Conservation (phyloP, 441 rosid species). For the Eruca vesicaria region DNA sequence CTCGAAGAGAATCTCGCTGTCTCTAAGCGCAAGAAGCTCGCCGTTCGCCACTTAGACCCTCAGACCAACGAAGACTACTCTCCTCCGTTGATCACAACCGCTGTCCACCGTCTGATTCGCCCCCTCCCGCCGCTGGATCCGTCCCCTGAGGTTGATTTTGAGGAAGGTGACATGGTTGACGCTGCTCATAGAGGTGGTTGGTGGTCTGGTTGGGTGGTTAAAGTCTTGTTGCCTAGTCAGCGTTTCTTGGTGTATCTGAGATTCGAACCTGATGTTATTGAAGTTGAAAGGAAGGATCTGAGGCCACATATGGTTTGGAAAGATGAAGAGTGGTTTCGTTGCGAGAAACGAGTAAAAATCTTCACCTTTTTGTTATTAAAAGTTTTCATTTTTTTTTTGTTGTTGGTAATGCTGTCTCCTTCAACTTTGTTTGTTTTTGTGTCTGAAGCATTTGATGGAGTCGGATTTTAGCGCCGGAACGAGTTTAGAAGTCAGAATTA, state of each 20-base stretch:
- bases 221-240: slow-evolving; percentile 22
- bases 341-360: slow-evolving; percentile 34
- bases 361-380: neutral
- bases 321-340: slow-evolving; percentile 46
- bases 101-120: slow-evolving; percentile 37
- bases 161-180: slow-evolving; percentile 43
- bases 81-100: slow-evolving; percentile 25
- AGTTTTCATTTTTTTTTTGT: neutral
- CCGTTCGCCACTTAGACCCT: slow-evolving; percentile 37
- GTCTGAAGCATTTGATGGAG: slow-evolving; percentile 25
- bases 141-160: slow-evolving; percentile 24
- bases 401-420: neutral
- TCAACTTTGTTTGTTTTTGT: neutral
- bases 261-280: slow-evolving; percentile 38
- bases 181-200: slow-evolving; percentile 45
- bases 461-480: slow-evolving; percentile 53
- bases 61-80: slow-evolving; percentile 24
- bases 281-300: slow-evolving; percentile 33
- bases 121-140: slow-evolving; percentile 43
- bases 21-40: slow-evolving; percentile 45
- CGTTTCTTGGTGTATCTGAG: slow-evolving; percentile 40
- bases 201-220: slow-evolving; percentile 46
- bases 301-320: slow-evolving; percentile 45
- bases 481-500: slow-evolving; percentile 40
- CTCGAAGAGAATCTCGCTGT: slow-evolving; percentile 41